Evolutionary conservation across 2,329 filamentous ascomycete species (phyloP).

Genomic region (Diaporthe sp.): DNA sequence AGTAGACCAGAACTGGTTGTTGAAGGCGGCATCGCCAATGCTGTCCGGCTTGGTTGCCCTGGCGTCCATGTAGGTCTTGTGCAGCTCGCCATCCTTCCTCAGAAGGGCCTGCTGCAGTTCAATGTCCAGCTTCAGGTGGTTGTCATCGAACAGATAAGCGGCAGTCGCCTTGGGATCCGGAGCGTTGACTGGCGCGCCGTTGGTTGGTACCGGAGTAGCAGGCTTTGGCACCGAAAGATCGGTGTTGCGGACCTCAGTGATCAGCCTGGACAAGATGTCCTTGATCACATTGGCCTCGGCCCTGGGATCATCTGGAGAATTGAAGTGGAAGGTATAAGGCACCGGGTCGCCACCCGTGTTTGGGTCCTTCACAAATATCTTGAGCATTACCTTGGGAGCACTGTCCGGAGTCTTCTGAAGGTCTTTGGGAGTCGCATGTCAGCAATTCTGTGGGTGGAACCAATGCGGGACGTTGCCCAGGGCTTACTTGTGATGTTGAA

Average conservation of each 20-base stretch:
- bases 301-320: conserved; percentile 80
- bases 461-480: neutral
- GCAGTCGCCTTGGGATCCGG: conserved; percentile 85
- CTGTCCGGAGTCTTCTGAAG: conserved; percentile 93
- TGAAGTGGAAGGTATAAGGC: conserved; percentile 91
- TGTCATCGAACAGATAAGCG: conserved; percentile 84
- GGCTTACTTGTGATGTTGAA: conserved; percentile 84
- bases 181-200: conserved; percentile 63
- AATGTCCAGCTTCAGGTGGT: conserved; percentile 80
- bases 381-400: conserved; percentile 92
- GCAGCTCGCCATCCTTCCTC: conserved; percentile 80
- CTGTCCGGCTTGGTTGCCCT: conserved; percentile 86
- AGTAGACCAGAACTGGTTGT: conserved; percentile 94
- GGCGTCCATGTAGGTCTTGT: conserved; percentile 89
- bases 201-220: conserved; percentile 49
- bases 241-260: conserved; percentile 75
- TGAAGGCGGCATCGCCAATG: conserved; percentile 85
- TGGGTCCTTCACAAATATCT: conserved; percentile 83
- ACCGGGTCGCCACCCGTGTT: conserved; percentile 69
- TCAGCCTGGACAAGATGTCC: conserved; percentile 82
- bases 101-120: conserved; percentile 90
- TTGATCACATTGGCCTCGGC: conserved; percentile 89
- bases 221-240: conserved; percentile 67
- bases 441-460: conserved; percentile 26
- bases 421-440: conserved; percentile 65